A percentile compares a stretch with the other conserved stretches of the same genome.
Conservation (phyloP, 2,329 filamentous ascomycete species). For the Penicillium sp. region DNA sequence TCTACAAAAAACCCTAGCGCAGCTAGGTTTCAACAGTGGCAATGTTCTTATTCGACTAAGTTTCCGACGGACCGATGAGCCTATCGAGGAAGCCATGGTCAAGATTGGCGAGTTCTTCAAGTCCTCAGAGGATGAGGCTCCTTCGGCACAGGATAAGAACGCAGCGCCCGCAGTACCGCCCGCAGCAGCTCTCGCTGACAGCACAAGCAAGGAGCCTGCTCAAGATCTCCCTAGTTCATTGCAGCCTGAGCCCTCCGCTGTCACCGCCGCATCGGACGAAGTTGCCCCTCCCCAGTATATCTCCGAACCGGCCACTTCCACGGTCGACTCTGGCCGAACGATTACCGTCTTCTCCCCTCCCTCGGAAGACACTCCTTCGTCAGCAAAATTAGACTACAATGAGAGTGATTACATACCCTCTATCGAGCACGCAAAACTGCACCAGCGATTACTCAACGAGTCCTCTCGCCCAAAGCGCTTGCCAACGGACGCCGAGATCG, state of each 20-base stretch:
- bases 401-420: slow-evolving; percentile 79
- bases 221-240: neutral
- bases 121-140: slow-evolving; percentile 38
- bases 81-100: slow-evolving; percentile 79
- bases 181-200: slow-evolving; percentile 1
- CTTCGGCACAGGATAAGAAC: slow-evolving; percentile 18
- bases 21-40: slow-evolving; percentile 83
- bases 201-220: slow-evolving; percentile 6
- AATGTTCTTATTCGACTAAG: slow-evolving; percentile 74
- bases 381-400: slow-evolving; percentile 64
- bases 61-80: slow-evolving; percentile 73
- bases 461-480: slow-evolving; percentile 75
- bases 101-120: slow-evolving; percentile 77
- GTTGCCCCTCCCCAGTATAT: slow-evolving; percentile 12
- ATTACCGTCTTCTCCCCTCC: slow-evolving; percentile 78
- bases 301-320: slow-evolving; percentile 22
- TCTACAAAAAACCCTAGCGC: slow-evolving; percentile 82
- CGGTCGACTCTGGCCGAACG: slow-evolving; percentile 44
- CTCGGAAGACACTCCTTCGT: slow-evolving; percentile 68
- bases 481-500: slow-evolving; percentile 77
- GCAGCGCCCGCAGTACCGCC: slow-evolving; percentile 6
- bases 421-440: slow-evolving; percentile 77
- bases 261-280: slow-evolving; percentile 2
- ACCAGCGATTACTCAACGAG: slow-evolving; percentile 73
- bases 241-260: slow-evolving; percentile 1